Conservation (phyloP, 192 early-diverging fungal genomes). For the Mortierella antarctica region DNA sequence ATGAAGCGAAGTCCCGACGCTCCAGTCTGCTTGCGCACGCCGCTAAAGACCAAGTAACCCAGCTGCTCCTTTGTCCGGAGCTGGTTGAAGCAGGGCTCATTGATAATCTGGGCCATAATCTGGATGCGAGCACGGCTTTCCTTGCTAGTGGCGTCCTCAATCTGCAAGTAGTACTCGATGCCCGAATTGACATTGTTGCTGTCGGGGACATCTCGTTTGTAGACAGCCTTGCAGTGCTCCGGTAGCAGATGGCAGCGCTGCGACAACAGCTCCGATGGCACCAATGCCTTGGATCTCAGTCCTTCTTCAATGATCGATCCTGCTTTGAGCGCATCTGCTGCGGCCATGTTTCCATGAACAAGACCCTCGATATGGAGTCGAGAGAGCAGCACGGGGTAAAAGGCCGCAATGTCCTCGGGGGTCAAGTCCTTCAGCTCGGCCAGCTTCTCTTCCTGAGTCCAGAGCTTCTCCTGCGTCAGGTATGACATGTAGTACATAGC, state of each 20-base stretch:
- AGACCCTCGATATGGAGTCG: conserved; percentile 81
- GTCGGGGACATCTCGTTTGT: conserved; percentile 73
- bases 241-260: conserved; percentile 69
- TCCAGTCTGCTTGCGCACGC: conserved; percentile 79
- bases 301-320: conserved; percentile 67
- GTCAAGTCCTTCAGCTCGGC: conserved; percentile 76
- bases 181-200: conserved; percentile 88
- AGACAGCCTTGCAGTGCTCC: conserved; percentile 58
- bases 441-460: conserved; percentile 83
- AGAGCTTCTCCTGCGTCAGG: conserved; percentile 82
- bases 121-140: conserved; percentile 72
- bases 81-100: conserved; percentile 94
- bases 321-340: conserved; percentile 73
- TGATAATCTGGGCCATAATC: conserved; percentile 83
- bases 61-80: conserved; percentile 93
- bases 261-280: conserved; percentile 62
- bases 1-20: conserved; percentile 83
- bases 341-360: conserved; percentile 87
- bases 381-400: conserved; percentile 79
- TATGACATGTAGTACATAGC: conserved; percentile 80
- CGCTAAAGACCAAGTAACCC: conserved; percentile 82
- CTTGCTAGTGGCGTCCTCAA: conserved; percentile 76
- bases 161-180: conserved; percentile 86
- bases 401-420: conserved; percentile 76
- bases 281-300: conserved; percentile 70